Percentiles rank a stretch among this genome's conserved stretches.
phyloP scores from a whole-genome alignment of 495 filamentous ascomycete genomes.

The Collariella sp. region DNA sequence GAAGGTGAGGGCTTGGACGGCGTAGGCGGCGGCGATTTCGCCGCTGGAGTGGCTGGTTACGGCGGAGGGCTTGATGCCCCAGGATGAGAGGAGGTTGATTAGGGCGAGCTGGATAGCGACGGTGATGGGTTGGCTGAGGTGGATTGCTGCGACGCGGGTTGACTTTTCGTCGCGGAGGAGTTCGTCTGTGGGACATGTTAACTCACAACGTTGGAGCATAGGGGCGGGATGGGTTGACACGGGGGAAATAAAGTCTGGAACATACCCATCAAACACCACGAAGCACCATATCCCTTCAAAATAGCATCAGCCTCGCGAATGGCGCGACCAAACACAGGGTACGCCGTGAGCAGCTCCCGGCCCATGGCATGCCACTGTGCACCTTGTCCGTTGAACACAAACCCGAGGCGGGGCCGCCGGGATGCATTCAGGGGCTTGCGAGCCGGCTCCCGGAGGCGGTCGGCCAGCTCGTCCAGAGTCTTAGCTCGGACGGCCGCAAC shows the following conservation, averaged over 20 bases:
- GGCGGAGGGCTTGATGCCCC: conserved; percentile 36
- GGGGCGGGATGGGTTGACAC: too few relatives aligned
- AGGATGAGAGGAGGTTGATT: conserved; percentile 36
- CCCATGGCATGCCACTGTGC: conserved; percentile 48
- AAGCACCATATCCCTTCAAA: conserved; percentile 14
- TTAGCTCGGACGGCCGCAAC: conserved; percentile 14
- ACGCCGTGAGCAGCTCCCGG: conserved; percentile 33
- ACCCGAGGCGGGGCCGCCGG: conserved; percentile 22
- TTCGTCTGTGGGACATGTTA: too few relatives aligned
- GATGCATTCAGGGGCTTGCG: conserved; percentile 16
- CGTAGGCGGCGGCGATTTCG: conserved; percentile 44
- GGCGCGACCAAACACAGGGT: conserved; percentile 22
- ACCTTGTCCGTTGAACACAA: conserved; percentile 34
- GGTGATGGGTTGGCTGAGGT: conserved; percentile 6
- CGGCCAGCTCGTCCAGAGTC: conserved; percentile 14
- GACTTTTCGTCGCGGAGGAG: background rate
- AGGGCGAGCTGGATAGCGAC: conserved; percentile 36
- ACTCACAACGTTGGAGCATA: too few relatives aligned
- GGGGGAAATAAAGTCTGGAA: too few relatives aligned
- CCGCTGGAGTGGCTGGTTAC: conserved; percentile 52
- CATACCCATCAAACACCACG: conserved; percentile 4
- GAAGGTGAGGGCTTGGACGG: conserved; percentile 31
- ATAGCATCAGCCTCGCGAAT: conserved; percentile 13
- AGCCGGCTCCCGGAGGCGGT: conserved; percentile 4
- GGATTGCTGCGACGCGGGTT: conserved; percentile 11